Conservation (phyloP, 805 yeast species). For the Lipomyces sp. region DNA sequence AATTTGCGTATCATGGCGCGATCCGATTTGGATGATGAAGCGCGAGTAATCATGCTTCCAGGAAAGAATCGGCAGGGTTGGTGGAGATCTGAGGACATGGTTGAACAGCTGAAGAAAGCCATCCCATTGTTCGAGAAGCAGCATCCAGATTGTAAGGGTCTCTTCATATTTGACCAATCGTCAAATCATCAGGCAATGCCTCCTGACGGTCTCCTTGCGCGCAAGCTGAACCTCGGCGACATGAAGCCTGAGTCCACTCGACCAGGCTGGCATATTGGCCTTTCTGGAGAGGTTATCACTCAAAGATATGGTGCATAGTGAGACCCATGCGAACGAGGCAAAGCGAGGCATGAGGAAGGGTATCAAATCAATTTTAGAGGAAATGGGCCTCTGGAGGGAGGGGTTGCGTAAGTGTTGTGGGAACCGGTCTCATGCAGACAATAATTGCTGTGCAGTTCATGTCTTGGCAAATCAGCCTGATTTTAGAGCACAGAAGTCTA, state of each 20-base stretch:
- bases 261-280: neutral
- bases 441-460: neutral
- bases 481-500: neutral
- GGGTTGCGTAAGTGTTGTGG: neutral
- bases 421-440: neutral
- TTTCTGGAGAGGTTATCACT: too few species aligned
- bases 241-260: neutral
- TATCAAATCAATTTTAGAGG: neutral
- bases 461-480: neutral
- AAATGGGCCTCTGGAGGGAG: neutral
- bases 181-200: neutral
- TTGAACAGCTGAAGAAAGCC: neutral
- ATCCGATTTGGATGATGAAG: neutral
- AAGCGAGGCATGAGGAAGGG: conserved; percentile 1
- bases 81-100: neutral
- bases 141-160: neutral
- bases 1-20: too few species aligned
- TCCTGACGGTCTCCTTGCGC: neutral
- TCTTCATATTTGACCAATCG: neutral
- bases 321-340: neutral
- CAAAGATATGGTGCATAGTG: too few species aligned
- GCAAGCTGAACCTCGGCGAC: neutral
- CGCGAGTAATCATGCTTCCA: neutral
- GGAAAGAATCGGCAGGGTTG: neutral
- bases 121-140: neutral